Conservation (phyloP, 495 filamentous ascomycete species). For the Penicillium cataractarum region DNA sequence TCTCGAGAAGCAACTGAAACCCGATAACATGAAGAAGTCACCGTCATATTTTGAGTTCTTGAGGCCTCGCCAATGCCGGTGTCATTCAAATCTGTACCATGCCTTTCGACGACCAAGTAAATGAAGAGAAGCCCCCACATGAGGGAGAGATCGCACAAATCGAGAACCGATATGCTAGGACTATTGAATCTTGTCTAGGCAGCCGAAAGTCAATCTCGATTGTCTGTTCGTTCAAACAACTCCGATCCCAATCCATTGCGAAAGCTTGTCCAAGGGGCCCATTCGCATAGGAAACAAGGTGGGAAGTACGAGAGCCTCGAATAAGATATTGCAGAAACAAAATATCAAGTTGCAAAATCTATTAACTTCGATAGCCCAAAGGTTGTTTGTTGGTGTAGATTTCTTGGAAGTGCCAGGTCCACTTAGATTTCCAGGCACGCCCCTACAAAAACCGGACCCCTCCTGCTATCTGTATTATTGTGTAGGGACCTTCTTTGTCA, state of each 20-base stretch:
- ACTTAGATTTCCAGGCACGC: neutral
- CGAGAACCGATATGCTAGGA: constrained; percentile 12
- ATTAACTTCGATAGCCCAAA: neutral
- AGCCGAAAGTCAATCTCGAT: neutral
- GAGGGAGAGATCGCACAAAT: neutral
- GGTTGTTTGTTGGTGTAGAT: neutral
- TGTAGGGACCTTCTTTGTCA: neutral
- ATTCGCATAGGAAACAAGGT: neutral
- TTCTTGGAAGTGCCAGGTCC: neutral
- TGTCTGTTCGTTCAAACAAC: neutral
- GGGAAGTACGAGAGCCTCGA: neutral
- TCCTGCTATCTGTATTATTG: neutral
- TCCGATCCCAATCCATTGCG: neutral
- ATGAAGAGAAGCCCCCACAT: neutral
- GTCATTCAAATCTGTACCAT: too few relatives aligned
- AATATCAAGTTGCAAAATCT: neutral
- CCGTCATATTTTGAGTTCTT: neutral
- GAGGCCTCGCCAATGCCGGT: too few relatives aligned
- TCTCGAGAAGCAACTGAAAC: neutral
- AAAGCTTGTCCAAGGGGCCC: constrained; percentile 8
- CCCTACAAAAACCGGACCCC: neutral
- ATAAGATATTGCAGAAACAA: neutral
- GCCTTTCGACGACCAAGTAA: too few relatives aligned
- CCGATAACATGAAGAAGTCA: neutral
- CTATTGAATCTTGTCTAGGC: constrained; percentile 19